Evolutionary conservation across 331 rosid genomes (phyloP).

Genomic region (Prunus yedoensis): DNA sequence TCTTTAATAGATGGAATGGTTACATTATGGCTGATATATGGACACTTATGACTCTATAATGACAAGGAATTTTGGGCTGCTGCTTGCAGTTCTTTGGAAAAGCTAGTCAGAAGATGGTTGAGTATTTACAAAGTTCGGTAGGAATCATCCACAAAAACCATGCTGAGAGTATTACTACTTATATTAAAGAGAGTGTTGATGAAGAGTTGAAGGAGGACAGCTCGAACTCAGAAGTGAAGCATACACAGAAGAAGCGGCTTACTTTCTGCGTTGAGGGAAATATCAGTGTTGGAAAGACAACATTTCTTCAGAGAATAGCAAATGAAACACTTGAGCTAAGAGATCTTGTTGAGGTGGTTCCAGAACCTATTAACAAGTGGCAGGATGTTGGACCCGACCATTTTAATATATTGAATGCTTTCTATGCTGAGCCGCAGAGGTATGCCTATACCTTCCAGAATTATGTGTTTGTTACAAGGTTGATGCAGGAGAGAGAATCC

Average conservation of each 20-base stretch:
- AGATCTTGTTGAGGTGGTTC: constrained; percentile 97
- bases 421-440: constrained; percentile 93
- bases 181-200: constrained; percentile 82
- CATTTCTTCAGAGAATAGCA: constrained; percentile 91
- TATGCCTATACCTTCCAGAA: constrained; percentile 99
- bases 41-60: background rate
- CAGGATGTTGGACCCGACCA: constrained; percentile 97
- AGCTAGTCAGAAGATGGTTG: constrained; percentile 85
- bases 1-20: background rate
- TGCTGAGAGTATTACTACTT: constrained; percentile 90
- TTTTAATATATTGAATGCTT: constrained; percentile 89
- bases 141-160: constrained; percentile 97
- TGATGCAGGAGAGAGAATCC: constrained; percentile 98
- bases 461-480: constrained; percentile 93
- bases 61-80: constrained; percentile 14
- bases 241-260: constrained; percentile 58
- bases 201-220: constrained; percentile 67
- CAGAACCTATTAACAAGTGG: constrained; percentile 92
- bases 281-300: constrained; percentile 92
- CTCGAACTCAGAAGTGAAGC: constrained; percentile 40
- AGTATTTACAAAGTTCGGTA: constrained; percentile 81
- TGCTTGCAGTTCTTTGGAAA: constrained; percentile 77
- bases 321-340: constrained; percentile 89
- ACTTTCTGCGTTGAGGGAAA: constrained; percentile 98
- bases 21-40: background rate